Evolutionary conservation across 345 rosid genomes (phyloP).

Genomic region (Citrus sp.): DNA sequence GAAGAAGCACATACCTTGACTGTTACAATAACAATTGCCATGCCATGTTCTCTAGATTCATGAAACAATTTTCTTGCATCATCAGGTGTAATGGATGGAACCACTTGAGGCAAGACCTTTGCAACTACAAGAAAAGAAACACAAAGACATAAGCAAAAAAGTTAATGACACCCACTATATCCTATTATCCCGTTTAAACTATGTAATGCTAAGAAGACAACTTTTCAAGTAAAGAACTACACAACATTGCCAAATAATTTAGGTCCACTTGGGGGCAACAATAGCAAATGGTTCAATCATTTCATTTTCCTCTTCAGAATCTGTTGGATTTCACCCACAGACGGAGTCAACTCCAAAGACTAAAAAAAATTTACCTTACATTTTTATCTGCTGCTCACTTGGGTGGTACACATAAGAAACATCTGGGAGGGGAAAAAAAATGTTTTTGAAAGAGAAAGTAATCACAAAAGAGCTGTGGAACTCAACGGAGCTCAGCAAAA

Average conservation of each 20-base stretch:
- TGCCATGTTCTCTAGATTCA: conserved; percentile 26
- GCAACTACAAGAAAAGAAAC: conserved; percentile 19
- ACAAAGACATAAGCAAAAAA: neutral
- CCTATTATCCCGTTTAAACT: neutral
- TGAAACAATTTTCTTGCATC: conserved; percentile 31
- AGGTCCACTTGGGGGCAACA: neutral
- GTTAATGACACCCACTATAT: neutral
- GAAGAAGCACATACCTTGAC: conserved; percentile 25
- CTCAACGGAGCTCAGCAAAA: neutral
- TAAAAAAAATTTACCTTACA: neutral
- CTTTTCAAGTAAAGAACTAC: neutral
- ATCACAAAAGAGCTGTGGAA: neutral
- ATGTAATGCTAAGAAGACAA: neutral
- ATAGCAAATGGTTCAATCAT: neutral
- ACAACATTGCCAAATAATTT: neutral
- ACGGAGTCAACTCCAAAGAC: neutral
- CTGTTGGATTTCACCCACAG: neutral
- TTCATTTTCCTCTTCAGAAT: neutral
- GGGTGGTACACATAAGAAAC: neutral
- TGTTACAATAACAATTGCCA: conserved; percentile 27
- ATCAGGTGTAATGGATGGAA: conserved; percentile 29
- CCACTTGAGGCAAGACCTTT: conserved; percentile 30
- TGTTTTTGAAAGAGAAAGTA: neutral
- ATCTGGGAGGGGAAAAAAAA: too few species aligned
- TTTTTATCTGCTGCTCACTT: neutral